Evolutionary conservation across 2,329 filamentous ascomycete species (phyloP), one percentile per base, ranked within the genome.

Genomic region (Penicillium glabrum): DNA sequence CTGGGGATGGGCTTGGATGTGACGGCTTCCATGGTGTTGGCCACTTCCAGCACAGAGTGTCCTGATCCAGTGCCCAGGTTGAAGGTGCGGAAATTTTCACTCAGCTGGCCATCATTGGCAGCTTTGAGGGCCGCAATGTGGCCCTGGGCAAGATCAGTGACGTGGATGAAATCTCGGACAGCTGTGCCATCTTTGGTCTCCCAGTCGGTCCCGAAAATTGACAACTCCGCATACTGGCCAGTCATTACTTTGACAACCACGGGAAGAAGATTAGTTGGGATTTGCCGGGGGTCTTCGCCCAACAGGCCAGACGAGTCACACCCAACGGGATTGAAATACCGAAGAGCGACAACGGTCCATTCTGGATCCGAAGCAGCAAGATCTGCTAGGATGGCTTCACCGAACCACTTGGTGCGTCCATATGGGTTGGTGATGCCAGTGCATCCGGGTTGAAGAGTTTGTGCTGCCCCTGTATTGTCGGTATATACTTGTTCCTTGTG

Each of bases 261-360:
- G 0, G 86, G 86, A 59, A 88, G 83, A 37, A 89, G 77, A 66
- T 89, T 89, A 39, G 83, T 86, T 9, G 86, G 84, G 35, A 78
- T 80, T 56, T 82, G 82, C 54, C 82, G 79, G 24, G 86, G 86
- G 68, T 87, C 83, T 72, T 89, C 86, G 19, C 86, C 84, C 11
- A 89, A 75, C 7, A 86, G 74, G 16, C 86, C 86, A 3, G 84
- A 87, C 26, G 83, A 76, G 66, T 89, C 84, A 69, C 85, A 88
- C 8, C 86, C 86, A 52, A 88, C 83, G 1, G 86, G 86, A 61
- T 88, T 89, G 75, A 89, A 89, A 72, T 89, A 89, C 29, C 86
- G 80, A 27, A 89, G 76, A 5, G 84, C 83, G 33, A 85, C 83
- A 61, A 88, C 85, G 16, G 81, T 82, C 84, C 85, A 87, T 24